A percentile compares a stretch with the other conserved stretches of the same genome.
Evolutionary conservation across 1,139 yeast species (phyloP).

Genomic region (Yamadazyma epiphylla): DNA sequence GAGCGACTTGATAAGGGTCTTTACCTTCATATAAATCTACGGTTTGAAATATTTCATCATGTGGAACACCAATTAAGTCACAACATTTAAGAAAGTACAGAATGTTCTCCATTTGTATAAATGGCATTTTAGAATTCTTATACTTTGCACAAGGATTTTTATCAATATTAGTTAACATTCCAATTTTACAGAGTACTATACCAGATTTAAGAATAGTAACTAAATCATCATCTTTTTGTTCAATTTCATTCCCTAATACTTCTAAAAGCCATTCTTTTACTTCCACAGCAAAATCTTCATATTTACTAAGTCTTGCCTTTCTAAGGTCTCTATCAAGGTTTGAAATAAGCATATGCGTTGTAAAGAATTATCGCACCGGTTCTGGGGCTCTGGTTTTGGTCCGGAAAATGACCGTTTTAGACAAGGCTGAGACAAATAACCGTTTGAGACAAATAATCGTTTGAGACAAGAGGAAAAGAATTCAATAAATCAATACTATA

Average conservation of each 20-base stretch:
- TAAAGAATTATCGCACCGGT: not conserved
- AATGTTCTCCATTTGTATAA: constrained; percentile 86
- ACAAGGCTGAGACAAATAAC: too few species aligned
- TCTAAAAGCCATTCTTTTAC: constrained; percentile 48
- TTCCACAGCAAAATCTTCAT: constrained; percentile 40
- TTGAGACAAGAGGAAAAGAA: too few species aligned
- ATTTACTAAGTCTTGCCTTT: constrained; percentile 45
- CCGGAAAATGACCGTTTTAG: too few species aligned
- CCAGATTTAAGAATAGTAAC: constrained; percentile 64
- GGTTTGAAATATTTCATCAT: constrained; percentile 81
- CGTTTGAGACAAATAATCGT: too few species aligned
- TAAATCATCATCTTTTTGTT: constrained; percentile 33
- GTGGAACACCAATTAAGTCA: constrained; percentile 65
- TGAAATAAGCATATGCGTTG: too few species aligned
- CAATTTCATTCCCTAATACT: too few species aligned
- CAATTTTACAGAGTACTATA: constrained; percentile 53
- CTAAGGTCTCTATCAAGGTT: constrained; percentile 44
- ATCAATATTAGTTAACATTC: constrained; percentile 31
- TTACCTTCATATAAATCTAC: constrained; percentile 69
- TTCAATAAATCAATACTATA: too few species aligned
- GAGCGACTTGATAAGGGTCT: constrained; percentile 76
- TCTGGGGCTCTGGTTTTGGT: too few species aligned
- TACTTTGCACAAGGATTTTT: constrained; percentile 41
- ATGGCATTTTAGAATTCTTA: constrained; percentile 73
- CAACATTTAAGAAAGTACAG: constrained; percentile 65